Evolutionary conservation across 2,329 filamentous ascomycete species (phyloP), one percentile per base, ranked within the genome.

Genomic region (Clarireedia homoeocarpa): DNA sequence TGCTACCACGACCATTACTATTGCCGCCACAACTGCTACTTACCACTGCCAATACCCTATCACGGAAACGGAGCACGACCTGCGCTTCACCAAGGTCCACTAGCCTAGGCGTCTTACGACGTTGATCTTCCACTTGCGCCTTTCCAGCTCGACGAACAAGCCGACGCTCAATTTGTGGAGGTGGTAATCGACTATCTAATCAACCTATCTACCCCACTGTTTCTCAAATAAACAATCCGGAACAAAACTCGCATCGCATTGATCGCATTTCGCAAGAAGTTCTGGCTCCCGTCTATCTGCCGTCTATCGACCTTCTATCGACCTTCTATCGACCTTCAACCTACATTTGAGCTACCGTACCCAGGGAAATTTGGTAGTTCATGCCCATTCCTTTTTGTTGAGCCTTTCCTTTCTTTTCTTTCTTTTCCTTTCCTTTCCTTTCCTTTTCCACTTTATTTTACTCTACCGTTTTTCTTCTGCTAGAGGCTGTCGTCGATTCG

Each of bases 141-240:
- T 30, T 30, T 30, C 27, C 27, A 30, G 27, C 27, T 30, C 27
- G 10, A 30, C 27, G 27, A 30, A 30, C 27, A 30, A 30, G 27
- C 15, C 9, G 17, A 40, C 17, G 17, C 6, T 4, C 38, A n/a
- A 40, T 40, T 40, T 40, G 38, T 40, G 38, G 38, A 40, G 38
- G 38, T 40, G 26, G 39, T 42, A 17, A 46, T 26, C 15, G 24
- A n/a, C 36, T 42, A 26, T 24, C 23, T 47, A 46, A 53, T 53
- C 51, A 47, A 53, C 27, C 20, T 27, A 53, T 48, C 51, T 53
- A 53, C 51, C 51, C 51, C 51, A 42, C 51, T 26, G 26, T 47
- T 17, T 17, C 46, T 39, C 42, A 6, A 53, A 47, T 38, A 12
- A 45, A 34, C 20, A 42, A 23, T 17, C 26, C 48, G 48, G 48